Conservation (phyloP, 352 stramenopile species). For the Hyaloperonospora brassicae region DNA sequence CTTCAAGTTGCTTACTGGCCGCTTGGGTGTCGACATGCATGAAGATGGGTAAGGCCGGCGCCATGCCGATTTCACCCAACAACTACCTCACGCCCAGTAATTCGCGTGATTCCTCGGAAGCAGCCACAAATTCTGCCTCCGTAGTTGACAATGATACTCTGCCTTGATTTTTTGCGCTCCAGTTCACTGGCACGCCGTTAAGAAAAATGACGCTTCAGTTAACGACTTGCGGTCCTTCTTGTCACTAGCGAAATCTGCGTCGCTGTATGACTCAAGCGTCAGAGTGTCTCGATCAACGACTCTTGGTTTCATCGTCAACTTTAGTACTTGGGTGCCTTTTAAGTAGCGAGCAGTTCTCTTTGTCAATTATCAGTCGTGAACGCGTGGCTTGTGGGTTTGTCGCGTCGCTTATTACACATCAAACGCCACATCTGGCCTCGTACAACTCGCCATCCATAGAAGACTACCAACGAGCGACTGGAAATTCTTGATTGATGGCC, state of each 20-base stretch:
- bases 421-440: constrained; percentile 20
- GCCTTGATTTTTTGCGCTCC: background rate
- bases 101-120: too few relatives aligned
- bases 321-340: too few relatives aligned
- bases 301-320: background rate
- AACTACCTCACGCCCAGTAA: too few relatives aligned
- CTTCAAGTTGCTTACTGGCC: background rate
- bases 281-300: background rate
- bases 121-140: background rate
- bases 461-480: background rate
- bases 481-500: background rate
- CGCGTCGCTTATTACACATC: constrained; percentile 16
- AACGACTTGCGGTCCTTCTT: background rate
- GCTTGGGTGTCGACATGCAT: background rate
- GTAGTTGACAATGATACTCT: background rate
- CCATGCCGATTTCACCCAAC: background rate
- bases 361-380: constrained; percentile 5
- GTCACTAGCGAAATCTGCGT: background rate
- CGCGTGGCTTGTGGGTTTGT: constrained; percentile 4
- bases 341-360: constrained; percentile 1
- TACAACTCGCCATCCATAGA: constrained; percentile 8
- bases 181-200: background rate
- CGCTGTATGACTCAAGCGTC: background rate
- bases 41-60: background rate
- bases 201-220: background rate